These are phyloP conservation scores for Rachicladosporium sp. DNA, from an alignment of 2,329 filamentous ascomycete genomes.

Conservation along the genomic window DNA sequence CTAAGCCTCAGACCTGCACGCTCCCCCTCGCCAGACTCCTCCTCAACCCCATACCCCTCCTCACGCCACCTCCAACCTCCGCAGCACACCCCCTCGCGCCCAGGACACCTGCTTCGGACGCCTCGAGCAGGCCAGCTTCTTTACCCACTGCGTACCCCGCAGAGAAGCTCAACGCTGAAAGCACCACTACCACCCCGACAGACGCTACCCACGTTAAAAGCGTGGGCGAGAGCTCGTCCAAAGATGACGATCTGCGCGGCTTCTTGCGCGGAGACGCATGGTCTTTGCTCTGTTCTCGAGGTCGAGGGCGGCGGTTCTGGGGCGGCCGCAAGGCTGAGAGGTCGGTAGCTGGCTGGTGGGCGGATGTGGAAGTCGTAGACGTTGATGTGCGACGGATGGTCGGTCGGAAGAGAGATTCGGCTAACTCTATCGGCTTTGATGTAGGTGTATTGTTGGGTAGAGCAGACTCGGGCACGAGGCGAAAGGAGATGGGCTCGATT, in stretches of 20 bases:
- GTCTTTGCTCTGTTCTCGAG: too few relatives aligned
- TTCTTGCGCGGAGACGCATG: conserved; percentile 26
- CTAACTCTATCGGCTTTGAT: conserved; percentile 11
- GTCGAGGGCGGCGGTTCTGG: too few relatives aligned
- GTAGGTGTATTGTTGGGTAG: conserved; percentile 23
- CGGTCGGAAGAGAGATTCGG: conserved; percentile 24
- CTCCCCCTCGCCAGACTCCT: conserved; percentile 20
- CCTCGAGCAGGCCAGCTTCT: conserved; percentile 45
- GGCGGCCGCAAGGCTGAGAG: too few relatives aligned
- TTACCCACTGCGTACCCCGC: conserved; percentile 51
- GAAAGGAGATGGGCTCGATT: conserved; percentile 41
- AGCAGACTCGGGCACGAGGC: conserved; percentile 48
- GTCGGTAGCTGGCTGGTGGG: conserved; percentile 8
- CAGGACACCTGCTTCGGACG: conserved; percentile 10
- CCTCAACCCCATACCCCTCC: conserved; percentile 20
- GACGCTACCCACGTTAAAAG: conserved; percentile 55
- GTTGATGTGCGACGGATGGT: conserved; percentile 23
- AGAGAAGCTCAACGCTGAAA: conserved; percentile 52
- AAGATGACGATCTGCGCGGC: conserved; percentile 19
- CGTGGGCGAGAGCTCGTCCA: conserved; percentile 41
- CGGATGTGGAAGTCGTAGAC: conserved; percentile 16
- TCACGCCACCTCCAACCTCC: conserved; percentile 14
- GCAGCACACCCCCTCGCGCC: conserved; percentile 17
- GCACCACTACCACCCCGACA: conserved; percentile 51
- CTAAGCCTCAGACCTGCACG: conserved; percentile 15